Evolutionary conservation across 495 filamentous ascomycete species (phyloP).

Genomic region (Neurospora sp.): DNA sequence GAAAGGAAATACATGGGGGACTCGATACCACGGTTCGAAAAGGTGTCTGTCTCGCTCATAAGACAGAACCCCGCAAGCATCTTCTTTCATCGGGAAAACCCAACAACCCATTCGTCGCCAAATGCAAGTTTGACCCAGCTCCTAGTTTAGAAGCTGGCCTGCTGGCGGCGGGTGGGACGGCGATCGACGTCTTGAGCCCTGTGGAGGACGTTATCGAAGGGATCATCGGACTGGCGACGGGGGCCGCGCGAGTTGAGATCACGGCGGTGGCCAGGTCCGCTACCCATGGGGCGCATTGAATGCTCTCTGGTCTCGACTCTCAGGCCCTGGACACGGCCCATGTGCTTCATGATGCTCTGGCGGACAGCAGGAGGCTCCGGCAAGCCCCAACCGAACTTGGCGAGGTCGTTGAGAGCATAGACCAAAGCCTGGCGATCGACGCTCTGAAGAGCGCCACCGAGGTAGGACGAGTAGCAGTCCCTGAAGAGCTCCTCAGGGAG

Average conservation of each 20-base stretch:
- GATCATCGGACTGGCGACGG: background rate
- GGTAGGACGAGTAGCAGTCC: constrained; percentile 31
- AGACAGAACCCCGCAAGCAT: background rate
- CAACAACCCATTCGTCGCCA: background rate
- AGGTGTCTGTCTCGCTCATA: background rate
- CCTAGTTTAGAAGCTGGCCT: background rate
- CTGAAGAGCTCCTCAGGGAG: constrained; percentile 22
- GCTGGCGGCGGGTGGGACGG: background rate
- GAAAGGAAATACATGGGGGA: background rate
- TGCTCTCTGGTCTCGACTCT: constrained; percentile 37
- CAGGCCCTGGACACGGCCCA: constrained; percentile 33
- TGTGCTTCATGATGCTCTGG: constrained; percentile 29
- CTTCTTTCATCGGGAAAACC: background rate
- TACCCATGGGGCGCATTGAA: background rate
- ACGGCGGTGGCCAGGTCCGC: background rate
- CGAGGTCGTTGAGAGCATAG: constrained; percentile 51
- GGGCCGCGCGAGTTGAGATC: background rate
- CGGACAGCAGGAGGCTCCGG: constrained; percentile 43
- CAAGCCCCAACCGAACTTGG: constrained; percentile 52
- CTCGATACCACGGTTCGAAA: background rate
- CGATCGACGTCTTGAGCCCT: background rate
- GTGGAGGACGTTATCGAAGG: background rate
- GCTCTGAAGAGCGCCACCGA: constrained; percentile 38
- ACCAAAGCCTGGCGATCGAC: constrained; percentile 32
- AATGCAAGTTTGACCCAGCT: background rate